Evolutionary conservation across 2,329 filamentous ascomycete genomes (phyloP).

Genomic region (Pyrenophora seminiperda): DNA sequence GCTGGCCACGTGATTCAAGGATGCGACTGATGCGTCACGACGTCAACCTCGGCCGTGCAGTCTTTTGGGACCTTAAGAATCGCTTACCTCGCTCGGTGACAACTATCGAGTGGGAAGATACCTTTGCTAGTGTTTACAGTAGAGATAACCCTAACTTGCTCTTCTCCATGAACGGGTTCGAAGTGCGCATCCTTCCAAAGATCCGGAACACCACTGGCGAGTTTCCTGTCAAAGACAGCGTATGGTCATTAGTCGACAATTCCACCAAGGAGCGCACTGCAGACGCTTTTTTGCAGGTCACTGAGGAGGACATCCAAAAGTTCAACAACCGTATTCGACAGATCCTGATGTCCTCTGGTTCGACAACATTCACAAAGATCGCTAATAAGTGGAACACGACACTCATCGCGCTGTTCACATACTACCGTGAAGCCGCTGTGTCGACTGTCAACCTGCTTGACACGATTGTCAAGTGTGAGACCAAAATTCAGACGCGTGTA

Average conservation of each 20-base stretch:
- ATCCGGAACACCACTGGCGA: slow-evolving; percentile 93
- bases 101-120: slow-evolving; percentile 99
- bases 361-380: slow-evolving; percentile 98
- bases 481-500: slow-evolving; percentile 97
- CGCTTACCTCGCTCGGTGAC: slow-evolving; percentile 91
- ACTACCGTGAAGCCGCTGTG: slow-evolving; percentile 96
- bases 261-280: slow-evolving; percentile 96
- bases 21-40: slow-evolving; percentile 99
- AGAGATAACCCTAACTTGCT: slow-evolving; percentile 95
- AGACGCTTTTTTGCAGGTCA: slow-evolving; percentile 96
- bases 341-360: slow-evolving; percentile 99
- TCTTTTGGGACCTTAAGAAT: slow-evolving; percentile 99
- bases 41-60: slow-evolving; percentile 94
- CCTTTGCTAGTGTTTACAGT: slow-evolving; percentile 97
- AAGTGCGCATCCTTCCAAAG: slow-evolving; percentile 95
- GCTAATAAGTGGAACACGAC: slow-evolving; percentile 99
- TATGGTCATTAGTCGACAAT: slow-evolving; percentile 97
- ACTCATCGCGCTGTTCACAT: slow-evolving; percentile 94
- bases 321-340: slow-evolving; percentile 99
- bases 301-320: slow-evolving; percentile 96
- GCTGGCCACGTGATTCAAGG: slow-evolving; percentile 95
- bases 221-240: slow-evolving; percentile 95
- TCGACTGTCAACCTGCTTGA: slow-evolving; percentile 93
- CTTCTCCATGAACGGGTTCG: slow-evolving; percentile 98
- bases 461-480: slow-evolving; percentile 99